Conservation (phyloP, 306 rosid genomes). For the Glycine latifolia region DNA sequence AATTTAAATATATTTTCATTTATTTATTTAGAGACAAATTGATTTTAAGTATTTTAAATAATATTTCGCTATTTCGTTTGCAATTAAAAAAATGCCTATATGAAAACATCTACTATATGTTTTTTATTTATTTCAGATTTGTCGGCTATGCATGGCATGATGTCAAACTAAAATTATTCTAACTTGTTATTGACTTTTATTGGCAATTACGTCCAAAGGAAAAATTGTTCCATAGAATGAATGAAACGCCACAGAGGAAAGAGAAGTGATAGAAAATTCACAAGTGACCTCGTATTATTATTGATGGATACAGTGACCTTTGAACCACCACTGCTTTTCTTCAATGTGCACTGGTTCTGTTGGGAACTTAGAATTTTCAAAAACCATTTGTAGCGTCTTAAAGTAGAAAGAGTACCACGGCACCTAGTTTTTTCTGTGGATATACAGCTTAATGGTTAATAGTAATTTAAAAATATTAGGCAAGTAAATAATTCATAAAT, state of each 20-base stretch:
- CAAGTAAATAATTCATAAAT: too few relatives aligned
- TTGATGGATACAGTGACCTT: constrained; percentile 1
- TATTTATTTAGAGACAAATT: background rate
- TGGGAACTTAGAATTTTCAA: background rate
- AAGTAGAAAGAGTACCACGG: background rate
- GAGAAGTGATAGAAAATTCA: constrained; percentile 28
- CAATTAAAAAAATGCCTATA: background rate
- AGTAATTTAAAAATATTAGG: too few relatives aligned
- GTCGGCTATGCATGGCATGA: constrained; percentile 44
- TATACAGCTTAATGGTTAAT: too few relatives aligned
- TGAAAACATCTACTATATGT: background rate
- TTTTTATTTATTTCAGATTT: constrained; percentile 14
- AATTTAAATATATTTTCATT: background rate
- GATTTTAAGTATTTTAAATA: background rate
- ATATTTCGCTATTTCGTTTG: background rate
- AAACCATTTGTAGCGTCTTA: background rate
- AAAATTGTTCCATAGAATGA: constrained; percentile 15
- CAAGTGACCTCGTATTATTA: background rate
- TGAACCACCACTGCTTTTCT: constrained; percentile 34
- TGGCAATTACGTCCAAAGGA: constrained; percentile 6
- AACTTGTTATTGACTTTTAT: constrained; percentile 22
- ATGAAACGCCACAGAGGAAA: constrained; percentile 8
- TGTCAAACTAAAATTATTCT: constrained; percentile 24
- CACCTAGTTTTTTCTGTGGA: too few relatives aligned
- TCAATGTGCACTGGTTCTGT: background rate